Conservation (phyloP, 225 moss, liverwort and hornwort species). For the Pseudoscleropodium purum region DNA sequence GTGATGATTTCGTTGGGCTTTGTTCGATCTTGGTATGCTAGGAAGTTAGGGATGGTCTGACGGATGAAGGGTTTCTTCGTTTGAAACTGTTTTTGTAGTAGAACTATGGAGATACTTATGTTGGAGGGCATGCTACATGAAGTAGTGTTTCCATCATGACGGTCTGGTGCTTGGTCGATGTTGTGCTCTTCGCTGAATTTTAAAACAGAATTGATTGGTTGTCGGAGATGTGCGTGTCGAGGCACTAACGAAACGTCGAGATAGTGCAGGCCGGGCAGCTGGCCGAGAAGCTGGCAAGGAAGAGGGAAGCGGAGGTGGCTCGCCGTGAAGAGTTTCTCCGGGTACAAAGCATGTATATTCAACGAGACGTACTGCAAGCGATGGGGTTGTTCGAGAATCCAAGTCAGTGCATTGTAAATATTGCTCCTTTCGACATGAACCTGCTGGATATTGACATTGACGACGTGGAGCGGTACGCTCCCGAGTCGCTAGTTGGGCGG, state of each 20-base stretch:
- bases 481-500: slow-evolving; percentile 82
- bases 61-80: background rate
- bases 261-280: slow-evolving; percentile 78
- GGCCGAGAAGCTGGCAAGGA: slow-evolving; percentile 93
- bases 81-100: background rate
- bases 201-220: background rate
- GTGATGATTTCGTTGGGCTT: background rate
- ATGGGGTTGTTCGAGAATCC: slow-evolving; percentile 94
- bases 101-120: background rate
- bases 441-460: slow-evolving; percentile 77
- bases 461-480: slow-evolving; percentile 89
- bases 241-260: background rate
- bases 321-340: slow-evolving; percentile 85
- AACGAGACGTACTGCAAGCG: slow-evolving; percentile 67
- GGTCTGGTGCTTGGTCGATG: background rate
- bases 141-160: background rate
- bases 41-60: background rate
- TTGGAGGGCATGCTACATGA: background rate
- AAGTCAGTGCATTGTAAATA: slow-evolving; percentile 96
- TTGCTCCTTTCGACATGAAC: slow-evolving; percentile 84
- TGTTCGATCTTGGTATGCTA: background rate
- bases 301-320: slow-evolving; percentile 77
- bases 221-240: background rate
- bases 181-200: background rate
- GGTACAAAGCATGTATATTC: slow-evolving; percentile 68